These are phyloP conservation scores for Russula foetens DNA, from an alignment of 768 basidiomycete genomes.

Conservation along the genomic window DNA sequence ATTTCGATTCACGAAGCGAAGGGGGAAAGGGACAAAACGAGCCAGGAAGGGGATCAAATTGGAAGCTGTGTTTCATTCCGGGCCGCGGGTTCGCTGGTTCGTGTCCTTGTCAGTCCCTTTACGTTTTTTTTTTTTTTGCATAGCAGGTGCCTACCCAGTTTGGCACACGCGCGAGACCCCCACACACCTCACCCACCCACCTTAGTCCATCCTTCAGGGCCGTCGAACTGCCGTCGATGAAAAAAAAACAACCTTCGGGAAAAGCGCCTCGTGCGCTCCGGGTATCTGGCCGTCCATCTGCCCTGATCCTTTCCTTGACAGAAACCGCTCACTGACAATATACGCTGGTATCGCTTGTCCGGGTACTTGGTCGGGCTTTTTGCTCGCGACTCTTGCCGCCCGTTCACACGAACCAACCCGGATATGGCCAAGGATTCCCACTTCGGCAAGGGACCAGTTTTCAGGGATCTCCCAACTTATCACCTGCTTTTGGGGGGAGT, in stretches of 20 bases:
- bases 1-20: conserved; percentile 8
- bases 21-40: conserved; percentile 1
- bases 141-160: too few species aligned
- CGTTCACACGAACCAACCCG: conserved; percentile 13
- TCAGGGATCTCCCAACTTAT: background rate
- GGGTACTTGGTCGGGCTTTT: background rate
- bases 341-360: background rate
- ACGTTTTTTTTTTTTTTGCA: too few species aligned
- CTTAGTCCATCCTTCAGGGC: conserved; percentile 10
- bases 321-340: conserved; percentile 14
- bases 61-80: conserved; percentile 17
- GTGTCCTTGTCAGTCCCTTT: too few species aligned
- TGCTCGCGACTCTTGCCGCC: background rate
- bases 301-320: conserved; percentile 20
- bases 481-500: conserved; percentile 3
- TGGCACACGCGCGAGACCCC: too few species aligned
- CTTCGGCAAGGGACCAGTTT: background rate
- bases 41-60: conserved; percentile 11
- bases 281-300: background rate
- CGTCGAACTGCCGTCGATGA: conserved; percentile 13
- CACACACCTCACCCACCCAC: too few species aligned
- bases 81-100: conserved; percentile 11
- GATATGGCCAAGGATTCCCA: background rate
- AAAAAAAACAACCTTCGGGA: background rate
- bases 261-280: conserved; percentile 9